Evolutionary conservation across 1,284 basidiomycete genomes (phyloP), one percentile per base, ranked within the genome.

Genomic region (Pseudozyma pruni): DNA sequence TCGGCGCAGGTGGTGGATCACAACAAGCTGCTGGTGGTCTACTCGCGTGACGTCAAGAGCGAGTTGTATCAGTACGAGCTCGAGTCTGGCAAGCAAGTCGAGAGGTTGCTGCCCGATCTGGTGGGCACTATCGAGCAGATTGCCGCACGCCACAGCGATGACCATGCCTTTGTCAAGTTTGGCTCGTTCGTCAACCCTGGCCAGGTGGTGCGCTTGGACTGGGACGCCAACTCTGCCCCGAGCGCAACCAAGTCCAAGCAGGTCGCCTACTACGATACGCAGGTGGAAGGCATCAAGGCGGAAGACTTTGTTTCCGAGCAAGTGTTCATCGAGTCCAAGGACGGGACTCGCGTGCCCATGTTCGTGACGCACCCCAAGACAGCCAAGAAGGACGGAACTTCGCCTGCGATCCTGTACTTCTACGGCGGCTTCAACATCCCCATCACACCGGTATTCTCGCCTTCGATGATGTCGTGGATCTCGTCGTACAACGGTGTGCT

Each of bases 341-440:
- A 94, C 76, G 91, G 91, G 0, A 93, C 91, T 2, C 87, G 86
- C 46, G 86, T 94, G 31, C 91, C 92, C 2, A 92, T 94, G 91
- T 94, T 93, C 78, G 86, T 94, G 57, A 91, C 93, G 27, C 86
- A 88, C 46, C 90, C 90, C 77, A 90, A 90, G 79, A 86, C 86
- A 20, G 90, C 89, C 17, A 84, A 86, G 69, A 85, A 88, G 50
- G 90, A 93, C 72, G 91, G 91, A 9, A 89, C 88, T 0, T 90
- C 91, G 0, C 89, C 92, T 5, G 90, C 88, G 0, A 85, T 92
- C 23, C 89, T 92, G 77, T 94, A 92, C 71, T 91, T 90, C 87
- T 77, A 81, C 85, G 80, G 67, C 34, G 58, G 79, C 32, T 80
- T 81, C 72, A 87, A 86, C 55, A 88, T 91, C 50, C 87, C 90